Percentiles rank a stretch among this genome's conserved stretches.
Evolutionary conservation across 2,329 filamentous ascomycete genomes (phyloP).

Genomic region (Leptographium procerum): DNA sequence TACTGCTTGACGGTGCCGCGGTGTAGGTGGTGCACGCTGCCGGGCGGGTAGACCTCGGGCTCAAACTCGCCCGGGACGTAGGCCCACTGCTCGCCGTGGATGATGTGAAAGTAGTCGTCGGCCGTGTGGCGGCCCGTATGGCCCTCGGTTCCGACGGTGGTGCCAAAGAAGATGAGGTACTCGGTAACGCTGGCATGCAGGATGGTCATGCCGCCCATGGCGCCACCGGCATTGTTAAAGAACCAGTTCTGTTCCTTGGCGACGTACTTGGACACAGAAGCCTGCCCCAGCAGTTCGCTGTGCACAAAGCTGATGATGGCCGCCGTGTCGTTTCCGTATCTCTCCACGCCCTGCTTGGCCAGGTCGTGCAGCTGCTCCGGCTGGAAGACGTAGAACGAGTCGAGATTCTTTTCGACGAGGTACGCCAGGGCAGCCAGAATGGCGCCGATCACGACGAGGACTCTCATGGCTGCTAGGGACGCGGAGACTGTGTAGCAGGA

Average conservation of each 20-base stretch:
- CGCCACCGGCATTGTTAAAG: constrained; percentile 84
- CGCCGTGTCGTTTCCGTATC: constrained; percentile 65
- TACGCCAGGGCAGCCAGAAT: constrained; percentile 42
- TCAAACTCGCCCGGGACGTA: constrained; percentile 58
- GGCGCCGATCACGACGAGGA: constrained; percentile 42
- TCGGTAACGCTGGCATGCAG: constrained; percentile 83
- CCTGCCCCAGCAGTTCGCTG: constrained; percentile 48
- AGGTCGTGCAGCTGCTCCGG: constrained; percentile 57
- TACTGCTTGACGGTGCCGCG: constrained; percentile 72
- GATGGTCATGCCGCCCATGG: constrained; percentile 87
- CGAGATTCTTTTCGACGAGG: constrained; percentile 45
- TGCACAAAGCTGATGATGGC: constrained; percentile 61
- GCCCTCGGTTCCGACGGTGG: constrained; percentile 73
- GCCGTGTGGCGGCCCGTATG: constrained; percentile 82
- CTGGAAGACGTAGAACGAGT: constrained; percentile 66
- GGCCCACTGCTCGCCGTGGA: constrained; percentile 64
- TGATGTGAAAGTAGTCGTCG: constrained; percentile 91
- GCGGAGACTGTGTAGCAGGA: no score
- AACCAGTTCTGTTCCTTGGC: constrained; percentile 73
- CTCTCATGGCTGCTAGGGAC: constrained; percentile 10
- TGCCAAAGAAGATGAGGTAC: constrained; percentile 83
- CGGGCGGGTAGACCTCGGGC: constrained; percentile 58
- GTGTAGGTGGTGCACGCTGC: constrained; percentile 59
- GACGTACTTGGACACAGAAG: constrained; percentile 40
- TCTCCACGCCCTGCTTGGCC: constrained; percentile 50